A percentile compares a stretch with the other conserved stretches of the same genome.
These are phyloP conservation scores for Epichloe gansuensis DNA, from an alignment of 2,329 filamentous ascomycete genomes.

Conservation along the genomic window DNA sequence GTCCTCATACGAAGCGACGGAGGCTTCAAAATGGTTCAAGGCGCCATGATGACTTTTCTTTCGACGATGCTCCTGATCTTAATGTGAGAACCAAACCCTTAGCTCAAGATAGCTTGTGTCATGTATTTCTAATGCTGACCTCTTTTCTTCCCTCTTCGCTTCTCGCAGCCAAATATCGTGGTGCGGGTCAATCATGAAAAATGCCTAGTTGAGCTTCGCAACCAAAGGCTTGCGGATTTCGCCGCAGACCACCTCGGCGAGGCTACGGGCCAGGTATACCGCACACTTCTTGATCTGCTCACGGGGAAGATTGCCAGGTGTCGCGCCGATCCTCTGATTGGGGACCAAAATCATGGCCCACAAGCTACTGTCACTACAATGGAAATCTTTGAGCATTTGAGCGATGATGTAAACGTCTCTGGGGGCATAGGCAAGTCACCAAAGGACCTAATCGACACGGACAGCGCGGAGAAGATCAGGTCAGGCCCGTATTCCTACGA, in stretches of 20 bases:
- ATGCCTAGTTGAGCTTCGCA: slow-evolving; percentile 71
- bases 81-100: slow-evolving; percentile 33
- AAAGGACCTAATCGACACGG: slow-evolving; percentile 32
- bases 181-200: slow-evolving; percentile 78
- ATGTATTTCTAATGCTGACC: background rate
- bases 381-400: slow-evolving; percentile 44
- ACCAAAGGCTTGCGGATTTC: slow-evolving; percentile 61
- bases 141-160: background rate
- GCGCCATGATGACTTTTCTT: slow-evolving; percentile 12
- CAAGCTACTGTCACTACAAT: slow-evolving; percentile 36
- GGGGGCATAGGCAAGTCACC: slow-evolving; percentile 45
- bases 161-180: slow-evolving; percentile 53
- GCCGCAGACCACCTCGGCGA: slow-evolving; percentile 59
- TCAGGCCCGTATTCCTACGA: slow-evolving; percentile 21
- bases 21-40: slow-evolving; percentile 38
- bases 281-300: slow-evolving; percentile 55
- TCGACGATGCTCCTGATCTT: slow-evolving; percentile 32
- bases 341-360: slow-evolving; percentile 18
- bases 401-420: slow-evolving; percentile 39
- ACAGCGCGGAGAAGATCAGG: slow-evolving; percentile 37
- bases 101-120: background rate
- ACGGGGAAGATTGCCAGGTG: slow-evolving; percentile 59
- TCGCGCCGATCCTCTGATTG: slow-evolving; percentile 39
- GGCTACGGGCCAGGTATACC: slow-evolving; percentile 68
- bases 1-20: slow-evolving; percentile 35